Base-by-base conservation (phyloP, 495 filamentous ascomycete species). In the Podospora bellae-mahoneyi region DNA sequence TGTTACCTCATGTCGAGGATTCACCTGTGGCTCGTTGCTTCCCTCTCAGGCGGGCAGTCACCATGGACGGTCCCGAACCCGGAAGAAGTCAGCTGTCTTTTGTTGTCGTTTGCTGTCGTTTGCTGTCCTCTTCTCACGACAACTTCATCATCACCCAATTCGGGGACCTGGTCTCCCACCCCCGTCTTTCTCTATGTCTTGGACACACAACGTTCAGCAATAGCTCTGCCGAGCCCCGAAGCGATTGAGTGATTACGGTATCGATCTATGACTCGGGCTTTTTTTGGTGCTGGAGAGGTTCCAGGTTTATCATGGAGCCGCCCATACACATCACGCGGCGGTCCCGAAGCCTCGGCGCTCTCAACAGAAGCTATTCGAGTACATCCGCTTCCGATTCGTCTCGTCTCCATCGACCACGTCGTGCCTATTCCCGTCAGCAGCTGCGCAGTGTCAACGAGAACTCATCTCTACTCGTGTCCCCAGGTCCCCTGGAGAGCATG, bases 401-500 rank as follows among this genome's bases (percentile, higher is more conserved):
- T 23, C 23, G 23, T 23, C 69, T 30, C 55, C 44, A 39, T 23
- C 19, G 26, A 58, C 44, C 54, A 57, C 72, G 54, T 26, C 13
- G 9, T 54, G 64, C 30, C 64, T 39, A 65, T 66, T 23, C 59
- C 62, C 60, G 64, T 70, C 71, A 63, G 48, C 78, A 79, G 4
- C 77, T 81, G 15, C 75, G 77, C 53, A 77, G 72, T 57, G 71
- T 78, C 10, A 78, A 79, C 26, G 77, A 79, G 60, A 78, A 78
- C 55, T 63, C 71, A 0, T 75, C 76, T 20, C 70, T 81, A 59
- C 68, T 83, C 13, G 71, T 74, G 39, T 83, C 81, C 0, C 82
- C 79, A n/a, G 81, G 78, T 0, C 80, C 82, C 6, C 65, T 83
- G 26, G 80, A 84, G 68, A 85, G 86, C 74, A 91, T 92, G 89